Conservation (phyloP, 2,329 filamentous ascomycete species). For the Aurifilum marmelostoma region DNA sequence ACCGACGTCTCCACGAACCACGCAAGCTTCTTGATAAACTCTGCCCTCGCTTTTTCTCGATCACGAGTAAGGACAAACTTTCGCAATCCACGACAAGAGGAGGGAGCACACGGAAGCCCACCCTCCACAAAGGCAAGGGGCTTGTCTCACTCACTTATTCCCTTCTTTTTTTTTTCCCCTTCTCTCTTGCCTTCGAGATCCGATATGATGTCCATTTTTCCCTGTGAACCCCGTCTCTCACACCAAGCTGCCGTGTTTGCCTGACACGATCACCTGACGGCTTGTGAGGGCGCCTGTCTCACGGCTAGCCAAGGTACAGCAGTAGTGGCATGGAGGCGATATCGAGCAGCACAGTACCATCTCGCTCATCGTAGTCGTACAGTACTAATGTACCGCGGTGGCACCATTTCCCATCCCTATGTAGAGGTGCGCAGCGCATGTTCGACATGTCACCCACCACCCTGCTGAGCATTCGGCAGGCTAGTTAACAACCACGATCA, state of each 20-base stretch:
- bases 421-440: not conserved
- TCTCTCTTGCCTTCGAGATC: not conserved
- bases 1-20: constrained; percentile 14
- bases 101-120: not conserved
- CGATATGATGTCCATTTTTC: not conserved
- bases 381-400: not conserved
- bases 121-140: not conserved
- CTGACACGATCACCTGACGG: not conserved
- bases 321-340: not conserved
- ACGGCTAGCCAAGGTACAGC: not conserved
- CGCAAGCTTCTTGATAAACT: constrained; percentile 13
- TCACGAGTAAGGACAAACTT: not conserved
- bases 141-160: no score
- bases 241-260: not conserved
- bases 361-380: not conserved
- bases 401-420: not conserved
- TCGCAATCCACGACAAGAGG: not conserved
- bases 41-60: not conserved
- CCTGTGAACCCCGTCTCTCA: not conserved
- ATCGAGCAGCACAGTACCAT: not conserved
- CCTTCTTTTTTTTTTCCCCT: not conserved
- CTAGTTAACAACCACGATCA: not conserved
- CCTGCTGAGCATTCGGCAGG: not conserved
- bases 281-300: not conserved
- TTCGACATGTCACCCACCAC: not conserved